These are phyloP conservation scores for Amylocystis lapponica DNA, from an alignment of 768 basidiomycete genomes.

Conservation along the genomic window DNA sequence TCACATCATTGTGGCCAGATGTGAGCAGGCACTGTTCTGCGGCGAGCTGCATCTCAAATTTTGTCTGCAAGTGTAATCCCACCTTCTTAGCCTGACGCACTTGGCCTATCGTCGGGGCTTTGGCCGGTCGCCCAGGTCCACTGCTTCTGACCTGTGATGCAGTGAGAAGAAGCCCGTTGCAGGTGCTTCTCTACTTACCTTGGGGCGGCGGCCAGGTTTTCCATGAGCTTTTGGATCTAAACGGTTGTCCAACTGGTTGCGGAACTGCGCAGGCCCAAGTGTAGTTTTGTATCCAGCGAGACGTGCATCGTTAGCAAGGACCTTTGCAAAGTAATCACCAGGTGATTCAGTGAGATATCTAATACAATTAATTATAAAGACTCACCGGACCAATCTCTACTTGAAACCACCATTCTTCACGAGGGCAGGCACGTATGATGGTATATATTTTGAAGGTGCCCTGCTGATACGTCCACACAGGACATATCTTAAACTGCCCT, in stretches of 20 bases:
- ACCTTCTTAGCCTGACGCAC: too few relatives aligned
- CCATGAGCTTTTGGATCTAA: background rate
- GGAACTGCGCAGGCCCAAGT: background rate
- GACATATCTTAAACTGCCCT: background rate
- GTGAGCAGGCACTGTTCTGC: too few relatives aligned
- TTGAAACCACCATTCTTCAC: background rate
- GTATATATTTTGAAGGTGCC: background rate
- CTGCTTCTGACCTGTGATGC: too few relatives aligned
- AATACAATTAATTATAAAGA: background rate
- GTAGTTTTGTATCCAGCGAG: background rate
- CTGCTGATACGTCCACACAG: background rate
- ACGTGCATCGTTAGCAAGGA: background rate
- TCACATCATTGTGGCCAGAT: too few relatives aligned
- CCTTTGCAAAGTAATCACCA: background rate
- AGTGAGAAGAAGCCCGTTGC: too few relatives aligned
- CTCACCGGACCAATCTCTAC: background rate
- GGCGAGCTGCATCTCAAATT: too few relatives aligned
- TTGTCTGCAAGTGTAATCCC: too few relatives aligned
- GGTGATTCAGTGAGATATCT: background rate
- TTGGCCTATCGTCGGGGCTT: too few relatives aligned
- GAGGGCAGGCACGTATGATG: background rate
- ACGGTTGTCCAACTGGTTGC: background rate
- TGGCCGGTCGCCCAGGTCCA: too few relatives aligned
- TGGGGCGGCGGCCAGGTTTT: background rate
- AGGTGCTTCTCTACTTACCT: too few relatives aligned